A percentile compares a stretch with the other conserved stretches of the same genome.
phyloP scores from a whole-genome alignment of 2,329 filamentous ascomycete genomes.

The Pseudocercospora pini-densiflorae region DNA sequence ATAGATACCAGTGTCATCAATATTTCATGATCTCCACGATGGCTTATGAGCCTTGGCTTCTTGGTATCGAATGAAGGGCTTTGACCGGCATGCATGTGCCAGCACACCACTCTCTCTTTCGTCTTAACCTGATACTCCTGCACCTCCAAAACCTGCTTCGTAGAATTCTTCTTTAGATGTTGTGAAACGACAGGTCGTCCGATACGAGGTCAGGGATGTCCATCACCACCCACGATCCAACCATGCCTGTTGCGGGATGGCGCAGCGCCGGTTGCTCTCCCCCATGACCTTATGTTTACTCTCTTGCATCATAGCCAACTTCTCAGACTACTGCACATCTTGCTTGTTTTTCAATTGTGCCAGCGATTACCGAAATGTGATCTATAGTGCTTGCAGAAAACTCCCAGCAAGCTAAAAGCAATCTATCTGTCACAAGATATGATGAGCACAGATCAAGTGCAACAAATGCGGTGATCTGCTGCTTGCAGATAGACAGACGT shows the following conservation, averaged over 20 bases:
- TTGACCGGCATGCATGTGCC: not conserved
- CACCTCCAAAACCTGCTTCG: not conserved
- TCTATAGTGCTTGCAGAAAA: not conserved
- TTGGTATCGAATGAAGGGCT: not conserved
- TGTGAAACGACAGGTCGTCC: not conserved
- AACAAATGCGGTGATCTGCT: slow-evolving; percentile 1
- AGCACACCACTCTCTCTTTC: too few relatives aligned
- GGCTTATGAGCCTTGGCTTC: too few relatives aligned
- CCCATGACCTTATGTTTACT: slow-evolving; percentile 14
- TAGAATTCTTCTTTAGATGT: not conserved
- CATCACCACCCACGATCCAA: not conserved
- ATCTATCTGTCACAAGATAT: not conserved
- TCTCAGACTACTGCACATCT: not conserved
- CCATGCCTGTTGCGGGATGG: not conserved
- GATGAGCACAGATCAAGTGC: not conserved
- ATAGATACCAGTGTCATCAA: too few relatives aligned
- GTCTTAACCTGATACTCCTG: not conserved
- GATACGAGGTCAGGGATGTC: not conserved
- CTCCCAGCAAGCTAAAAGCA: not conserved
- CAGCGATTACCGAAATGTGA: not conserved
- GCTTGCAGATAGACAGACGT: not conserved
- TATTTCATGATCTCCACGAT: too few relatives aligned
- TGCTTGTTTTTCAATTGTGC: not conserved
- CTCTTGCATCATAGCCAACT: slow-evolving; percentile 16
- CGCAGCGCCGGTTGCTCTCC: slow-evolving; percentile 1